Evolutionary conservation across 2,329 filamentous ascomycete species (phyloP), one percentile per base, ranked within the genome.

Genomic region (Alternaria brassicae): DNA sequence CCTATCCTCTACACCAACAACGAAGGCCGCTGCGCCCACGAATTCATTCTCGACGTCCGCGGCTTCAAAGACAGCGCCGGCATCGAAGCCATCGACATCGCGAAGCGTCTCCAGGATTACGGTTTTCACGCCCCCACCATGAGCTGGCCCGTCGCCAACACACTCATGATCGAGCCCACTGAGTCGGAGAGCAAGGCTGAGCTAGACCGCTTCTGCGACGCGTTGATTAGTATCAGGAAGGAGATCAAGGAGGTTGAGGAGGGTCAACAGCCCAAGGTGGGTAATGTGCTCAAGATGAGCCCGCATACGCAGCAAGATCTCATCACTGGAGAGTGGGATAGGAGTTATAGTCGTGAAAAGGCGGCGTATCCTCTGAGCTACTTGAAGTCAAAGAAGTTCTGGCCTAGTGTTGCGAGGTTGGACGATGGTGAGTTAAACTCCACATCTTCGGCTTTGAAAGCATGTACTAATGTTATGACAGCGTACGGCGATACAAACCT

Each of bases 121-220:
- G 94, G 94, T 40, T 98, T 98, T 86, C 94, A 98, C 79, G 91
- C 93, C 1, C 94, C 94, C 0, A 98, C 94, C 53, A 97, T 98
- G 94, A 93, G 89, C 76, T 97, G 92, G 91, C 94, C 94, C 1
- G 93, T 98, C 2, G 86, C 92, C 52, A 96, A 96, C 80, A 97
- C 94, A 1, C 87, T 98, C 42, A 98, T 98, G 94, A 96, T 98
- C 67, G 94, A 98, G 82, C 94, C 94, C 2, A 98, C 94, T 0
- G 94, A 97, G 81, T 93, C 90, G 13, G 94, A 98, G 83, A 91
- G 87, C 79, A 93, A 95, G 78, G 90, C 90, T 63, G 94, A 98
- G 82, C 86, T 98, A 2, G 94, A 97, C 78, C 89, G 94, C 21
- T 97, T 97, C 83, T 91, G 93, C 62, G 90, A 97, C 65, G 92